Evolutionary conservation across 129 eudicot species (phyloP), one percentile per base, ranked within the genome.

Genomic region (Smallanthus sonchifolius): DNA sequence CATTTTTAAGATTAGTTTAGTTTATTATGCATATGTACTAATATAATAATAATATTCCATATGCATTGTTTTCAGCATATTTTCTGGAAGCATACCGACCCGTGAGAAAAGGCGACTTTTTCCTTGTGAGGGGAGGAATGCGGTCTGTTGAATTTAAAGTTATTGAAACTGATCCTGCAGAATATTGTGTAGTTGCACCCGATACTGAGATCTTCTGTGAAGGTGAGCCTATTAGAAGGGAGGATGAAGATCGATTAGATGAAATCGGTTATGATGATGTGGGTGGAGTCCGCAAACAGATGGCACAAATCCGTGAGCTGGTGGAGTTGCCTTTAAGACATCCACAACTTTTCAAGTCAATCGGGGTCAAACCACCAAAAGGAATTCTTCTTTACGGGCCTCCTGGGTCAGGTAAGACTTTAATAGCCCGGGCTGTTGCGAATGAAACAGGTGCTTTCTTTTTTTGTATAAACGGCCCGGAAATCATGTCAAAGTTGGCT

Each of bases 211-310:
- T 93, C 60, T 93, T 84, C 78, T 93, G 98, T 75, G 98, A 93
- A 87, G 98, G 98, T 2, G 98, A 93, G 80, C 97, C 98, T 4
- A 63, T 93, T 13, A 83, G 78, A 78, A 80, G 98, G 71, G 98
- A 93, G 76, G 98, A 93, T 55, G 98, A 93, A 72, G 83, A 93
- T 67, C 85, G 96, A 5, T 67, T 93, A 81, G 96, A 93, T 30
- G 98, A 93, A 66, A 82, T 93, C 20, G 98, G 98, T 37, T 93
- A 93, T 76, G 98, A 90, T 78, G 98, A 93, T 83, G 97, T 93
- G 30, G 98, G 98, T 77, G 98, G 98, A 19, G 96, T 93, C 17
- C 90, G 96, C n/a, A 93, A 93, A 51, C 98, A 93, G 85, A 93
- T 93, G 98, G 98, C 97, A 0, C 98, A 93, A 65, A 93, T 93